Evolutionary conservation across 164 flowering plant species (phyloP), one percentile per base, ranked within the genome.

Genomic region (Chimonanthus salicifolius): DNA sequence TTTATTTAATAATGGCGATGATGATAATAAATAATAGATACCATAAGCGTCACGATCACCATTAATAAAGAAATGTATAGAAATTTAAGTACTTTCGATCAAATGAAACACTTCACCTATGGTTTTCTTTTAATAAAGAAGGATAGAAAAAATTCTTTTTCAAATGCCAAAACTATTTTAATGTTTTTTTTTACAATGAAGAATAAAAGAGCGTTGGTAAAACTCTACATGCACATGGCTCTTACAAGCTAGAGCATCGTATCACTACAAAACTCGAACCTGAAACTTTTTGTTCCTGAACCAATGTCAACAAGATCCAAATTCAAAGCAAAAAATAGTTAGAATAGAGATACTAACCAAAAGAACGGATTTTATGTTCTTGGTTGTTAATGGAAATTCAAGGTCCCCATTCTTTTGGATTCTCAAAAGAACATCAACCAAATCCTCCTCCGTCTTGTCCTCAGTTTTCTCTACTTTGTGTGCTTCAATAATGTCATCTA

Each of bases 361-460:
- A 65, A 74, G 60, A 43, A 78, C 62, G 8, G 76, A 64, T 45
- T 78, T 78, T 18, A 78, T 73, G 67, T 66, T 78, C 45, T 78
- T 62, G 8, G 8, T 48, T 3, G 80, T 74, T 9, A 78, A 3
- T 8, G 67, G 71, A 18, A 54, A 43, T 16, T 71, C 68, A 3
- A 74, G 71, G 15, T 5, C 67, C 20, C 68, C 74, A n/a, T 47
- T 5, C 7, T 71, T 48, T 48, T 70, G 65, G 4, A 74, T 58
- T 43, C 60, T 16, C 15, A 77, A 49, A 2, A 78, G 74, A 67
- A 74, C 74, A 45, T 78, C 80, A 9, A 73, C 73, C 49, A 73
- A 43, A 66, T 77, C 73, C 51, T 73, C 72, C 0, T 44, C 49
- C 7, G n/a, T 44, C 51, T 10, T 44, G 3, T 8, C 60, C 48